Conservation (phyloP, 129 eudicot species). For the Flaveria bidentis region DNA sequence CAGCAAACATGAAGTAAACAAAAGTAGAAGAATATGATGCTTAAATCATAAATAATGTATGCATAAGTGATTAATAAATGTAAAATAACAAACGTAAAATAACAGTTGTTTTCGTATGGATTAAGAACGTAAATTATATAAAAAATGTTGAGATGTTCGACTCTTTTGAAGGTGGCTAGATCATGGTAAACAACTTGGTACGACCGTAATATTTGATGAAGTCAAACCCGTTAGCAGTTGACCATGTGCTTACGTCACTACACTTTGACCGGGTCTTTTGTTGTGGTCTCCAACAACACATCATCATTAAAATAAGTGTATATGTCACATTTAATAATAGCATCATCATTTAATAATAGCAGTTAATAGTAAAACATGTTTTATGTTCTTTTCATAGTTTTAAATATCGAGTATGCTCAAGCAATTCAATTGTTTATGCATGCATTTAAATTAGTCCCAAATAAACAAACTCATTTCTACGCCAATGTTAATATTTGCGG, state of each 20-base stretch:
- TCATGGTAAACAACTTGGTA: background rate
- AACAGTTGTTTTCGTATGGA: background rate
- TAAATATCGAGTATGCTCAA: too few species aligned
- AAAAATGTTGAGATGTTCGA: background rate
- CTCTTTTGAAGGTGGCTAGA: background rate
- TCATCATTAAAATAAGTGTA: background rate
- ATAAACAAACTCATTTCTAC: too few species aligned
- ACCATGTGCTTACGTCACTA: slow-evolving; percentile 24
- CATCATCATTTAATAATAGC: background rate
- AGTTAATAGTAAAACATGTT: too few species aligned
- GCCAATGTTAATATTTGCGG: too few species aligned
- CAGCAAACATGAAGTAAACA: too few species aligned
- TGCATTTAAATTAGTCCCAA: too few species aligned
- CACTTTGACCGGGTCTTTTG: slow-evolving; percentile 14
- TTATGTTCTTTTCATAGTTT: too few species aligned
- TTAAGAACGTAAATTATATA: background rate
- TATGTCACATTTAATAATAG: background rate
- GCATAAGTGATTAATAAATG: too few species aligned
- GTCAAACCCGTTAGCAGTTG: slow-evolving; percentile 21
- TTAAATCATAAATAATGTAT: too few species aligned
- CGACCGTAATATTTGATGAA: background rate
- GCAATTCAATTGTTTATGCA: too few species aligned
- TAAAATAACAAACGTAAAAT: too few species aligned
- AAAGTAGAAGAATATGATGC: too few species aligned
- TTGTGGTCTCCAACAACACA: background rate